These are phyloP conservation scores for Gypsophila paniculata DNA, from an alignment of 179 eudicot genomes.

Conservation along the genomic window DNA sequence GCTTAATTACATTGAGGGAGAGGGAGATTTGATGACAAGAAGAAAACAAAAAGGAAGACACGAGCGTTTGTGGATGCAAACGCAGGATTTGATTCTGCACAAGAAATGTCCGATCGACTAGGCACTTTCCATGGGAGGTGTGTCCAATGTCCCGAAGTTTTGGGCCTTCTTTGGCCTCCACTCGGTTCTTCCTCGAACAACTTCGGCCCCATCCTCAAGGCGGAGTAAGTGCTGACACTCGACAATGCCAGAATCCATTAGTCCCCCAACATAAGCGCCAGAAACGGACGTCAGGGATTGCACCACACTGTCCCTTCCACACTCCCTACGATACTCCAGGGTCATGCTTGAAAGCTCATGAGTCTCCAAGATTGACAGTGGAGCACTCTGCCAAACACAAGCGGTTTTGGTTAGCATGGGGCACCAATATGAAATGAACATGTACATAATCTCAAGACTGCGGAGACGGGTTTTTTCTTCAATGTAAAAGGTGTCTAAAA, in stretches of 20 bases:
- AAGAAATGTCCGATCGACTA: conserved; percentile 25
- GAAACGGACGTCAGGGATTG: conserved; percentile 73
- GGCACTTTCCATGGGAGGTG: conserved; percentile 36
- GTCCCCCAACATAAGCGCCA: conserved; percentile 39
- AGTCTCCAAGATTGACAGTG: conserved; percentile 60
- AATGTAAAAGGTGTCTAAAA: too few relatives aligned
- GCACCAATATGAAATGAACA: not conserved
- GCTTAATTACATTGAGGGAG: conserved; percentile 38
- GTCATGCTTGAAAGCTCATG: conserved; percentile 79
- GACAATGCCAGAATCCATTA: conserved; percentile 44
- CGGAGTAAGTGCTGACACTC: conserved; percentile 91
- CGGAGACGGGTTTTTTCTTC: too few relatives aligned
- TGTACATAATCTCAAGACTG: too few relatives aligned
- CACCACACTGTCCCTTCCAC: conserved; percentile 75
- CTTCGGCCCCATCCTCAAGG: conserved; percentile 75
- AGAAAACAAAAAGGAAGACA: not conserved
- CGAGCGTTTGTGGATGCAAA: conserved; percentile 19
- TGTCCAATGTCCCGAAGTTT: conserved; percentile 33
- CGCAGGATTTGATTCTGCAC: conserved; percentile 28
- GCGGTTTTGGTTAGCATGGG: not conserved
- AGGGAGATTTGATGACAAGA: not conserved
- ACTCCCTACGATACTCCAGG: conserved; percentile 88
- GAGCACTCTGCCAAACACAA: conserved; percentile 65
- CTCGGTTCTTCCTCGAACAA: conserved; percentile 68
- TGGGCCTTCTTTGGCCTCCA: conserved; percentile 82